Evolutionary conservation across 1,284 basidiomycete species (phyloP).

Genomic region (Sporisorium iseilematis-ciliati): DNA sequence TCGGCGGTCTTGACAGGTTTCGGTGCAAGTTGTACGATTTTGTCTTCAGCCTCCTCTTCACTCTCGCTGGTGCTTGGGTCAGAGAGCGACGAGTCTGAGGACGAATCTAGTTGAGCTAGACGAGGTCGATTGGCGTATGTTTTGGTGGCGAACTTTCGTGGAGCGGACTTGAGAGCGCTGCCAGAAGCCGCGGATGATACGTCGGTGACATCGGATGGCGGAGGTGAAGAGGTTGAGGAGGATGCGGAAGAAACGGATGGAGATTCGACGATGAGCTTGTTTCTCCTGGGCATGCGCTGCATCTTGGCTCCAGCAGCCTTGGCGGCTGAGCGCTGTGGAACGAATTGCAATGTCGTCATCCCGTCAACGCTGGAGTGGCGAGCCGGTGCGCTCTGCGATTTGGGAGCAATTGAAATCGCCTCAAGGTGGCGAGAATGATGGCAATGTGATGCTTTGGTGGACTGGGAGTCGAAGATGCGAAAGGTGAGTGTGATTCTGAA

Average conservation of each 20-base stretch:
- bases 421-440: neutral
- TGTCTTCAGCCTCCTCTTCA: neutral
- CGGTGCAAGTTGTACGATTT: neutral
- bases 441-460: neutral
- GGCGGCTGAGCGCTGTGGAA: slow-evolving; percentile 30
- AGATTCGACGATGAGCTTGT: neutral
- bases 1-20: neutral
- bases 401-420: too few species aligned
- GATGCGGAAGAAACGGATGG: neutral
- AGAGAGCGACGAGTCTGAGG: slow-evolving; percentile 4
- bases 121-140: neutral
- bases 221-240: slow-evolving; percentile 1
- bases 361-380: neutral
- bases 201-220: slow-evolving; percentile 1
- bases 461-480: neutral
- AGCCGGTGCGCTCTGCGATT: neutral
- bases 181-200: slow-evolving; percentile 12
- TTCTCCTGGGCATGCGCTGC: slow-evolving; percentile 1
- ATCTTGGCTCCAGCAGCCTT: slow-evolving; percentile 21
- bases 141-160: neutral
- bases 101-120: neutral
- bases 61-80: slow-evolving; percentile 1
- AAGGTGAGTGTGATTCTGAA: neutral
- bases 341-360: neutral
- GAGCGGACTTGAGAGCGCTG: neutral